phyloP scores from a whole-genome alignment of 176 grass and related monocot species.

The Aegilops umbellulata region DNA sequence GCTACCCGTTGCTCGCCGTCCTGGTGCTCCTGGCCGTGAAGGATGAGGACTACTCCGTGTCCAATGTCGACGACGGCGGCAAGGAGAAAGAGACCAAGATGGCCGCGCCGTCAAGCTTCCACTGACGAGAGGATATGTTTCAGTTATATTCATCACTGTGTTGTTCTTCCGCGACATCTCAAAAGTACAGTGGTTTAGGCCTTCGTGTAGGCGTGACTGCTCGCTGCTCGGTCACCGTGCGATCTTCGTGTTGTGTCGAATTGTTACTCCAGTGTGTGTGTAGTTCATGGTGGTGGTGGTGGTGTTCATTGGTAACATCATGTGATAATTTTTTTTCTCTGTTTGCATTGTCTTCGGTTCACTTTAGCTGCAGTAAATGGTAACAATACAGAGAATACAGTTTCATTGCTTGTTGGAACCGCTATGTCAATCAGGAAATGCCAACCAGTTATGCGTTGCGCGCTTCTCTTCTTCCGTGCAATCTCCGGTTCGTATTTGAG shows the following conservation, averaged over 20 bases:
- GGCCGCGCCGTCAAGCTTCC: slow-evolving; percentile 22
- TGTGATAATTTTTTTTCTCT: not conserved
- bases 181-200: not conserved
- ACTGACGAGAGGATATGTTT: not conserved
- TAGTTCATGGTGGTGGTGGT: not conserved
- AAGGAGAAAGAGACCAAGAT: not conserved
- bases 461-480: too few relatives aligned
- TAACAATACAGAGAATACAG: too few relatives aligned
- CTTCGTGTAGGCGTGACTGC: not conserved
- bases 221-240: not conserved
- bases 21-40: slow-evolving; percentile 73
- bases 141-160: not conserved
- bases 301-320: not conserved
- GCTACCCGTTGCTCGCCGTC: slow-evolving; percentile 72
- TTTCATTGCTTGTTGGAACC: not conserved
- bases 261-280: not conserved
- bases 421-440: not conserved
- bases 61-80: slow-evolving; percentile 18
- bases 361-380: too few relatives aligned
- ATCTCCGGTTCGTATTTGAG: too few relatives aligned
- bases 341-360: not conserved
- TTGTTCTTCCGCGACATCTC: not conserved
- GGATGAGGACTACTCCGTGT: slow-evolving; percentile 36
- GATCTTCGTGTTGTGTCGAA: too few relatives aligned
- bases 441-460: too few relatives aligned